These are phyloP conservation scores for Paramyrothecium roridum DNA, from an alignment of 2,329 filamentous ascomycete species.

Conservation along the genomic window DNA sequence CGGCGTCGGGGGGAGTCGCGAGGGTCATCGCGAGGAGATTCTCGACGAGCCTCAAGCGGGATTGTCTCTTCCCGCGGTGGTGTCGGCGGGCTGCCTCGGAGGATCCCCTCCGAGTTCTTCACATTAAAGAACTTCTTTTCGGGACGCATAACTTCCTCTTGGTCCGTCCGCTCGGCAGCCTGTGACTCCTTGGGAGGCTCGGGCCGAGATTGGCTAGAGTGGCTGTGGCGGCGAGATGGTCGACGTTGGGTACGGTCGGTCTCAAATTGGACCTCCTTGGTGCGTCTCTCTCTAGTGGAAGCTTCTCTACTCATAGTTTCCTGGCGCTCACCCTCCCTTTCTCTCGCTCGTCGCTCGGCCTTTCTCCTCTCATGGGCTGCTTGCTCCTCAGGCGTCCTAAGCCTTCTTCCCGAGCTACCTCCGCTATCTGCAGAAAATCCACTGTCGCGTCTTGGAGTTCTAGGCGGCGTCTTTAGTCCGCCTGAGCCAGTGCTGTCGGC, in stretches of 20 bases:
- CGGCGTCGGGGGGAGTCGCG: slow-evolving; percentile 10
- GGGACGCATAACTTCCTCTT: slow-evolving; percentile 15
- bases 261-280: slow-evolving; percentile 31
- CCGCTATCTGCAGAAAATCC: slow-evolving; percentile 40
- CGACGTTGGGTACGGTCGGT: slow-evolving; percentile 27
- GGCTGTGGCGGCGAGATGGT: slow-evolving; percentile 38
- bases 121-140: slow-evolving; percentile 41
- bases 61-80: slow-evolving; percentile 18
- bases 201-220: slow-evolving; percentile 28
- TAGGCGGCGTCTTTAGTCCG: slow-evolving; percentile 29
- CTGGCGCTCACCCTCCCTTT: slow-evolving; percentile 22
- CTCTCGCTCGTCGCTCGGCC: slow-evolving; percentile 37
- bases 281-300: slow-evolving; percentile 16
- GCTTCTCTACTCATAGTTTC: slow-evolving; percentile 9
- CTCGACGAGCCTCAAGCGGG: slow-evolving; percentile 14
- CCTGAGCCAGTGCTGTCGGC: slow-evolving; percentile 33
- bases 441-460: slow-evolving; percentile 42
- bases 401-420: slow-evolving; percentile 26
- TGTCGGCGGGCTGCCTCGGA: slow-evolving; percentile 15
- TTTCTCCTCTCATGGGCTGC: slow-evolving; percentile 47
- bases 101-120: slow-evolving; percentile 32
- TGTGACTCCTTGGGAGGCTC: slow-evolving; percentile 25
- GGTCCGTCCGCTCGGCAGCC: slow-evolving; percentile 16
- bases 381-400: slow-evolving; percentile 46
- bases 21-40: slow-evolving; percentile 6